Percentiles rank a stretch among this genome's conserved stretches.
Evolutionary conservation across 768 basidiomycete genomes (phyloP).

Genomic region (Rhodosporidiobolus odoratus): DNA sequence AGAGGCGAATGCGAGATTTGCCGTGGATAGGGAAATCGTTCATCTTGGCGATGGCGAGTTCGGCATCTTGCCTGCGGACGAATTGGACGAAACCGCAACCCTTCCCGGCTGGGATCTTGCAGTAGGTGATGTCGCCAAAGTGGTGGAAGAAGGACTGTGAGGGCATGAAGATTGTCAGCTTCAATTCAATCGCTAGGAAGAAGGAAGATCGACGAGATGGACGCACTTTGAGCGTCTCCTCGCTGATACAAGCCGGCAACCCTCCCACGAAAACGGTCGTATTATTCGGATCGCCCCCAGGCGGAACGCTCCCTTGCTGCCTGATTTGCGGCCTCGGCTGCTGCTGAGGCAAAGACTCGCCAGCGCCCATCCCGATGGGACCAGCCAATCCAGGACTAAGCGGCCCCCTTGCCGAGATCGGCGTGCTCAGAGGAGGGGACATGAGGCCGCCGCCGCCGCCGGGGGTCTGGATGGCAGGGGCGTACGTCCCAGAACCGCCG

Average conservation of each 20-base stretch:
- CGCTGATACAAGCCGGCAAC: slow-evolving; percentile 75
- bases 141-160: slow-evolving; percentile 42
- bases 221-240: slow-evolving; percentile 74
- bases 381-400: slow-evolving; percentile 10
- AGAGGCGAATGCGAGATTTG: slow-evolving; percentile 71
- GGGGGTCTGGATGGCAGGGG: neutral
- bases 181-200: neutral
- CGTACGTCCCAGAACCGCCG: neutral
- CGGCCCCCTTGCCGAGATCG: neutral
- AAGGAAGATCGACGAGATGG: neutral
- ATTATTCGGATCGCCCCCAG: slow-evolving; percentile 87
- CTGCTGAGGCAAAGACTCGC: too few relatives aligned
- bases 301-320: slow-evolving; percentile 55
- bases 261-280: slow-evolving; percentile 92
- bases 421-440: neutral
- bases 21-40: slow-evolving; percentile 93
- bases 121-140: slow-evolving; percentile 48
- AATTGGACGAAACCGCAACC: slow-evolving; percentile 96
- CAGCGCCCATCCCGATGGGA: neutral
- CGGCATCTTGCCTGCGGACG: slow-evolving; percentile 83
- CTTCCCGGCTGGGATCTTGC: slow-evolving; percentile 93
- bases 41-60: slow-evolving; percentile 86
- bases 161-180: neutral
- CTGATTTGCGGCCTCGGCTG: slow-evolving; percentile 18
- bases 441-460: neutral